Percentiles rank a stretch among this genome's conserved stretches.
Conservation (phyloP, 306 rosid species). For the Quercus wislizeni region DNA sequence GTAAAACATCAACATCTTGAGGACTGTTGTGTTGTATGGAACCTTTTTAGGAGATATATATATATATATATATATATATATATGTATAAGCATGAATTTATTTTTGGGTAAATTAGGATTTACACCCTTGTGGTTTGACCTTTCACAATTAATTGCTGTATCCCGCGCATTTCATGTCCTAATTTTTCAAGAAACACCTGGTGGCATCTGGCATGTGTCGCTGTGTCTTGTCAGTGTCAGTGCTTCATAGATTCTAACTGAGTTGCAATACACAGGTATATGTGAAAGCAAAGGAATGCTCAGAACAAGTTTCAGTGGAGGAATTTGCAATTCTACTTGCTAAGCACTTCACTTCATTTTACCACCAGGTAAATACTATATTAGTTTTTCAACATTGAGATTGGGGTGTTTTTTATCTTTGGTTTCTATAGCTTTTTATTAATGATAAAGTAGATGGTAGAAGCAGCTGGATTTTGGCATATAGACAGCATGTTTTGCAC, state of each 20-base stretch:
- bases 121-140: no score
- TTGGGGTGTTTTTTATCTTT: not conserved
- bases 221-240: no score
- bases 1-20: no score
- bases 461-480: not conserved
- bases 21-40: no score
- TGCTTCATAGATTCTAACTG: not conserved
- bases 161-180: no score
- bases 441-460: not conserved
- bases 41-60: no score
- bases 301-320: conserved; percentile 66
- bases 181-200: no score
- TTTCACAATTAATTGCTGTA: no score
- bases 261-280: conserved; percentile 63
- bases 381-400: not conserved
- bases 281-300: conserved; percentile 84
- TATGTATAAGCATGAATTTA: no score
- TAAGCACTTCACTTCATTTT: conserved; percentile 72
- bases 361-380: conserved; percentile 55
- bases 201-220: no score
- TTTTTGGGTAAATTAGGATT: no score
- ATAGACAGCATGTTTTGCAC: not conserved
- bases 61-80: no score
- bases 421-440: not conserved
- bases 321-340: conserved; percentile 85